Percentiles rank a stretch among this genome's conserved stretches.
Conservation (phyloP, 1,284 basidiomycete species). For the Rhodotorula sp. region DNA sequence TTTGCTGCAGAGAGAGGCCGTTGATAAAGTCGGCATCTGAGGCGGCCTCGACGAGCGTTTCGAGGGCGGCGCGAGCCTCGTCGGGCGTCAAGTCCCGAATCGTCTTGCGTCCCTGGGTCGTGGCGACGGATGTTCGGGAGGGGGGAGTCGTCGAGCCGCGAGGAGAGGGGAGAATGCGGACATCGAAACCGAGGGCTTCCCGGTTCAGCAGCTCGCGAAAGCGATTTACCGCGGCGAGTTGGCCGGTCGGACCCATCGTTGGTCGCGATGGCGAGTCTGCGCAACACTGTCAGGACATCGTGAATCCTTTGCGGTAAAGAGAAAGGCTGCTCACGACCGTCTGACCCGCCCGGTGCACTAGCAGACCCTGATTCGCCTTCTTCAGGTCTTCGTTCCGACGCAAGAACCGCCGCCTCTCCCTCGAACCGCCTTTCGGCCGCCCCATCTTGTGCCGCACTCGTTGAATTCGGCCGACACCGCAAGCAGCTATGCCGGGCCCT, state of each 20-base stretch:
- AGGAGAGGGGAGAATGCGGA: not conserved
- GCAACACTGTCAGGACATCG: too few species aligned
- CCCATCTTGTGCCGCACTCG: not conserved
- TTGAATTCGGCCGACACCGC: constrained; percentile 19
- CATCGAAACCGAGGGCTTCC: too few species aligned
- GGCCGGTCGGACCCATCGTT: too few species aligned
- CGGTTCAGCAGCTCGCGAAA: too few species aligned
- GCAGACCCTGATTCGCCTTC: too few species aligned
- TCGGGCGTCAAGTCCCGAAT: too few species aligned
- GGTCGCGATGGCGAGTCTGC: too few species aligned
- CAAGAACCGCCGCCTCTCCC: not conserved
- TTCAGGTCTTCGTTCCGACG: not conserved
- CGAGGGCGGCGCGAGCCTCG: not conserved
- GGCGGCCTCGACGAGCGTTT: not conserved
- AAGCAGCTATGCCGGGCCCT: constrained; percentile 16
- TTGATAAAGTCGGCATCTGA: not conserved
- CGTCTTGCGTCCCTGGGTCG: not conserved
- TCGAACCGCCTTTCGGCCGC: too few species aligned
- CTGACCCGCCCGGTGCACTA: too few species aligned
- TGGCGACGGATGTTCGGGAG: not conserved
- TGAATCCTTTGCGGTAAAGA: too few species aligned
- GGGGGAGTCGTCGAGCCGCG: not conserved
- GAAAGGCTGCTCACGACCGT: too few species aligned
- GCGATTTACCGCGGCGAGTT: too few species aligned
- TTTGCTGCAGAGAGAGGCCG: not conserved